Evolutionary conservation across 768 basidiomycete species (phyloP).

Genomic region (Trametes coccinea): DNA sequence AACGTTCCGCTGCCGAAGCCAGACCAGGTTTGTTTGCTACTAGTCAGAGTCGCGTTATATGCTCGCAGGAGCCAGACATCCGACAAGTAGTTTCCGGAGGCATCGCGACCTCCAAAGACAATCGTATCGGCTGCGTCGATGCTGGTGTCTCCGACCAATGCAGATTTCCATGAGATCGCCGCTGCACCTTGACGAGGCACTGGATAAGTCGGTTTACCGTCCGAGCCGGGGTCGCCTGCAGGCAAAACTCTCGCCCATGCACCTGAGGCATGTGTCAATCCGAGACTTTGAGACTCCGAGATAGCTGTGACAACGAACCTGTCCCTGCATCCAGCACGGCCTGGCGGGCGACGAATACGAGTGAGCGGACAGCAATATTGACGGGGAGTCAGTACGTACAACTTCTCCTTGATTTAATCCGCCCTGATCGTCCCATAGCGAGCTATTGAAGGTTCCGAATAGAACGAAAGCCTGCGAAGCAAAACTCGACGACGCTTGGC

Average conservation of each 20-base stretch:
- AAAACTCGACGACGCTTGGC: conserved; percentile 55
- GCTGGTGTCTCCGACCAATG: conserved; percentile 58
- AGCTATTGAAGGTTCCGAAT: conserved; percentile 64
- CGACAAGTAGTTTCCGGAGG: conserved; percentile 61
- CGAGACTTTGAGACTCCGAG: not conserved
- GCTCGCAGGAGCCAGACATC: conserved; percentile 81
- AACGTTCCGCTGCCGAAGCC: conserved; percentile 67
- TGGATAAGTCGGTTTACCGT: conserved; percentile 53
- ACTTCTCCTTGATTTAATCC: conserved; percentile 71
- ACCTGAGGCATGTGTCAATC: conserved; percentile 1
- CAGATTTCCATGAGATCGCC: conserved; percentile 52
- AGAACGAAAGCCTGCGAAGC: conserved; percentile 65
- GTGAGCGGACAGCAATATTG: not conserved
- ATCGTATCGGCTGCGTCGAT: conserved; percentile 62
- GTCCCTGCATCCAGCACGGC: conserved; percentile 55
- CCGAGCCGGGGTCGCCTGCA: conserved; percentile 67
- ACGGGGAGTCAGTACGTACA: conserved; percentile 39
- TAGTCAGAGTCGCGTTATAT: conserved; percentile 61
- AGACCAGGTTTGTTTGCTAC: conserved; percentile 57
- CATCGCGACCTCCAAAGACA: conserved; percentile 77
- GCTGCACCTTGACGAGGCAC: conserved; percentile 71
- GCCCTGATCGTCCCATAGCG: conserved; percentile 65
- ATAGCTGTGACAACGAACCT: conserved; percentile 6
- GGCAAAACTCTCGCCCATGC: conserved; percentile 75
- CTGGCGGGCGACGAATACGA: conserved; percentile 34